Conservation (phyloP, 345 rosid species). For the Gossypium stocksii region DNA sequence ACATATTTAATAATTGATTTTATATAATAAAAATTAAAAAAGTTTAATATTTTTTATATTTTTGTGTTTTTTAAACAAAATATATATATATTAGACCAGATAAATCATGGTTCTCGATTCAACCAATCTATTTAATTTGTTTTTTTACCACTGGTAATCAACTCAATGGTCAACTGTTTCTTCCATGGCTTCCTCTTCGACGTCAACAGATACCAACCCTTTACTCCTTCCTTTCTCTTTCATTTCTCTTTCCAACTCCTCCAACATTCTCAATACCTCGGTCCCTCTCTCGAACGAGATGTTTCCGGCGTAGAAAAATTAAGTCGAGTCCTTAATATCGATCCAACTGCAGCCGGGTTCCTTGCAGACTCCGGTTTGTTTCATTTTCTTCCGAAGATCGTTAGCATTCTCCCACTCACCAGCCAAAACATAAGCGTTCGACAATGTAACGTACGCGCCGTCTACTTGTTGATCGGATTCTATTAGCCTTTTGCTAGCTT, state of each 20-base stretch:
- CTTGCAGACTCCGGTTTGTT: conserved; percentile 48
- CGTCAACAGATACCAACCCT: conserved; percentile 50
- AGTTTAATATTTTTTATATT: too few relatives aligned
- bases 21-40: too few relatives aligned
- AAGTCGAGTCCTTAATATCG: conserved; percentile 44
- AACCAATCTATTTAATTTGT: too few relatives aligned
- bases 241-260: conserved; percentile 52
- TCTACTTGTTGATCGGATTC: conserved; percentile 53
- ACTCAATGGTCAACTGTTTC: conserved; percentile 52
- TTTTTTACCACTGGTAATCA: conserved; percentile 8
- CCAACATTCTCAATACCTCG: conserved; percentile 42
- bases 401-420: conserved; percentile 66
- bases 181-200: conserved; percentile 66
- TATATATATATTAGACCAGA: too few relatives aligned
- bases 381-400: conserved; percentile 58
- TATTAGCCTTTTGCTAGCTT: conserved; percentile 48
- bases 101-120: too few relatives aligned
- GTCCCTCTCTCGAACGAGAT: conserved; percentile 23
- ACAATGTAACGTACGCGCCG: conserved; percentile 58
- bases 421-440: conserved; percentile 52
- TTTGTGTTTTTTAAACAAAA: too few relatives aligned
- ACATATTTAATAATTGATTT: too few relatives aligned
- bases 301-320: conserved; percentile 57
- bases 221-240: conserved; percentile 44
- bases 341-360: conserved; percentile 85